Evolutionary conservation across 345 rosid species (phyloP).

Genomic region (Acer yangbiense): DNA sequence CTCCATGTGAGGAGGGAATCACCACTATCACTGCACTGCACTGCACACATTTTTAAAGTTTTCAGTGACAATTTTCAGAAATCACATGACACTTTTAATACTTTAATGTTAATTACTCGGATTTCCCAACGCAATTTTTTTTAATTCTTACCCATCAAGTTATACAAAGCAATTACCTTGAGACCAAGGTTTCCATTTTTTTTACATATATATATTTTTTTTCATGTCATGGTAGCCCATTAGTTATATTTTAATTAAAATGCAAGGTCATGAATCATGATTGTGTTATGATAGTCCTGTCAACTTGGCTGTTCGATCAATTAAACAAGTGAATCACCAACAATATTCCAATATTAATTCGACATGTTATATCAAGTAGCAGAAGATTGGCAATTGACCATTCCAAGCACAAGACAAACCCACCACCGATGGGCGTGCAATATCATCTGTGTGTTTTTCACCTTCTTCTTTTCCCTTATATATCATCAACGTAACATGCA

Average conservation of each 20-base stretch:
- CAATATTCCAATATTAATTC: neutral
- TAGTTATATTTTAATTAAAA: too few relatives aligned
- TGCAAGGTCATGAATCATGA: slow-evolving; percentile 3
- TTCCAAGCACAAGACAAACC: too few relatives aligned
- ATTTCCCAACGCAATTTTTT: neutral
- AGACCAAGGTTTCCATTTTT: slow-evolving; percentile 8
- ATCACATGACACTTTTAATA: slow-evolving; percentile 34
- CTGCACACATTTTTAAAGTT: slow-evolving; percentile 37
- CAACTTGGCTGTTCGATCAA: neutral
- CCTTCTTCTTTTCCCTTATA: too few relatives aligned
- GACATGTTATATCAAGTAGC: neutral
- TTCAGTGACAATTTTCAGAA: slow-evolving; percentile 42
- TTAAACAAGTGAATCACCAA: neutral
- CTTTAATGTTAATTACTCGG: slow-evolving; percentile 12
- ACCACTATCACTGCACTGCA: slow-evolving; percentile 20
- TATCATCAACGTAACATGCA: too few relatives aligned
- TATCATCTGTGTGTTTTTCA: too few relatives aligned
- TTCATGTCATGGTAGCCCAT: too few relatives aligned
- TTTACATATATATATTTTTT: neutral
- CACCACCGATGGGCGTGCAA: too few relatives aligned
- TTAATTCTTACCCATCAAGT: too few relatives aligned
- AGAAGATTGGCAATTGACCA: too few relatives aligned
- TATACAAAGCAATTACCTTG: neutral
- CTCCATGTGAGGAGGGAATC: slow-evolving; percentile 63
- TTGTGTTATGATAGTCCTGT: neutral